Evolutionary conservation across 495 filamentous ascomycete genomes (phyloP), one percentile per base, ranked within the genome.

Genomic region (Tuber indicum): DNA sequence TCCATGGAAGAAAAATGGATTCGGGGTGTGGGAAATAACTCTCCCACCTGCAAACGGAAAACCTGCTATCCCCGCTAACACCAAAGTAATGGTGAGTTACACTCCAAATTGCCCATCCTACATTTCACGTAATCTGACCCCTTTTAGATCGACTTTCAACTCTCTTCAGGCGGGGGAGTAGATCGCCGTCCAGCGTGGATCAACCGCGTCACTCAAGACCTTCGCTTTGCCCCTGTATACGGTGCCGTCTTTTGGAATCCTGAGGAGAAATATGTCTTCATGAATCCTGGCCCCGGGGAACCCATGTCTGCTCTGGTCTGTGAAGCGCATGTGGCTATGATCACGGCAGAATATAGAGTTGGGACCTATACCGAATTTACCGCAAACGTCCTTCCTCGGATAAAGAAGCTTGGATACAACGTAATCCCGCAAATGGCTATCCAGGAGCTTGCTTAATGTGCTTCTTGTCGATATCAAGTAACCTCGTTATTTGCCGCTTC

Each of bases 391-490:
- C 89, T 99, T 12, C 94, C 94, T 14, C 91, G 95, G 77, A 98
- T 99, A 86, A 91, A 94, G 82, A 87, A 89, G 81, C 87, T 98
- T 75, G 96, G 95, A 74, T 99, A 99, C 86, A 98, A 99, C 86
- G 92, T 94, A 62, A 98, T 99, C 81, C 96, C 98, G 85, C 87
- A 98, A 79, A 99, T 99, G 96, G 96, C 96, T 62, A 88, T 99
- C 81, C 98, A 98, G 93, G 96, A 99, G 84, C 96, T 98, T 86
- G 95, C 96, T 43, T 99, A 99, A 86, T 99, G 98, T 85, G 96
- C 96, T 78, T 98, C 95, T 81, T 99, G 98, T 82, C 96, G 96
- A 47, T 99, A 99, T 85, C 96, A 99, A 84, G 90, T 99, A 81
- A 98, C 97, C 85, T 97, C 92, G 86, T 98, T 99, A 88, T 99